Percentiles rank a stretch among this genome's conserved stretches.
These are phyloP conservation scores for Termitomyces sp. DNA, from an alignment of 768 basidiomycete genomes.

Conservation along the genomic window DNA sequence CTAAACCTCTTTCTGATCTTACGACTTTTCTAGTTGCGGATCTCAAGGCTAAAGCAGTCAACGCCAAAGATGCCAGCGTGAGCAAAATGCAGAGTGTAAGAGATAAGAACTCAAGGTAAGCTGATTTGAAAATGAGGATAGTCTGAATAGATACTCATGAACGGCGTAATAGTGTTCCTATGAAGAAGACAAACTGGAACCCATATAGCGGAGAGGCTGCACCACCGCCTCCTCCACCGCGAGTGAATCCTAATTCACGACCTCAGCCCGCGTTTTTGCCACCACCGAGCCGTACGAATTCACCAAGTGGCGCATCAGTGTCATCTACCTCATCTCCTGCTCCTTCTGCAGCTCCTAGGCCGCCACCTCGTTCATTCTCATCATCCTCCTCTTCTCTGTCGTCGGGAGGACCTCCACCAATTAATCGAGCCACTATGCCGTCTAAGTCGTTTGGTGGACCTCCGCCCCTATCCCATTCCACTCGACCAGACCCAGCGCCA, in stretches of 20 bases:
- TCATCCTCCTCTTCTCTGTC: neutral
- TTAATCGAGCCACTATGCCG: conserved; percentile 23
- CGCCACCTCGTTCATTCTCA: conserved; percentile 12
- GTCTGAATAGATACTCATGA: neutral
- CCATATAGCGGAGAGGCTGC: conserved; percentile 52
- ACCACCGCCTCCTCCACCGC: conserved; percentile 45
- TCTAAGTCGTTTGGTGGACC: conserved; percentile 15
- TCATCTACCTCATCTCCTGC: conserved; percentile 13
- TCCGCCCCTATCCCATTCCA: conserved; percentile 29
- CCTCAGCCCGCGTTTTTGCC: conserved; percentile 21
- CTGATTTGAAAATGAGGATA: neutral
- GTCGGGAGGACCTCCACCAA: conserved; percentile 25
- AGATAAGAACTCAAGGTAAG: conserved; percentile 51
- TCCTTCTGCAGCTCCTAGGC: conserved; percentile 9
- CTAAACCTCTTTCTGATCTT: conserved; percentile 3
- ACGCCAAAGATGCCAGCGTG: conserved; percentile 55
- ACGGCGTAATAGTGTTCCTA: conserved; percentile 37
- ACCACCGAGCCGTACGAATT: conserved; percentile 13
- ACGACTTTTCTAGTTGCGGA: conserved; percentile 47
- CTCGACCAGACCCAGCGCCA: conserved; percentile 23
- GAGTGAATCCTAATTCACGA: conserved; percentile 27
- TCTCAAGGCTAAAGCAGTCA: conserved; percentile 59
- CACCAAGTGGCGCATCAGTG: conserved; percentile 9
- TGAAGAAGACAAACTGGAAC: conserved; percentile 66
- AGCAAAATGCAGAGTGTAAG: conserved; percentile 50